Evolutionary conservation across 2,329 filamentous ascomycete species (phyloP).

Genomic region (Colletotrichum gigasporum): DNA sequence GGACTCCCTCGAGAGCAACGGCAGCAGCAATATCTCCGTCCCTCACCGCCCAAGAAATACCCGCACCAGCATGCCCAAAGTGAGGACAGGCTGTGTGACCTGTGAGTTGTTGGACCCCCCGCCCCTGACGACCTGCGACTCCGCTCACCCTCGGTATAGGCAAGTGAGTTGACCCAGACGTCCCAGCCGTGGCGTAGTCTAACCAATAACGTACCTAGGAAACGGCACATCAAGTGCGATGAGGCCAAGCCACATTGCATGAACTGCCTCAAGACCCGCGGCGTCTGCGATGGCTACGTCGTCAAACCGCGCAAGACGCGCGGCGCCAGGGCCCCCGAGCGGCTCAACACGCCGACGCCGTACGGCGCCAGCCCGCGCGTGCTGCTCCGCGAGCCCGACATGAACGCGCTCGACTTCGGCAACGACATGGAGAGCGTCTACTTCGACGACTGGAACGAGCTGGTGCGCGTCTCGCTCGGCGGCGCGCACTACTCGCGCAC

Average conservation of each 20-base stretch:
- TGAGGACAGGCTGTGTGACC: constrained; percentile 33
- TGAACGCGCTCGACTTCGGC: constrained; percentile 29
- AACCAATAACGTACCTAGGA: not conserved
- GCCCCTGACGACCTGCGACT: too few species aligned
- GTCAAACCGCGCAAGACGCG: constrained; percentile 27
- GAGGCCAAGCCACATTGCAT: constrained; percentile 51
- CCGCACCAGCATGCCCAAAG: constrained; percentile 33
- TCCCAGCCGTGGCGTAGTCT: not conserved
- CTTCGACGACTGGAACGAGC: constrained; percentile 32
- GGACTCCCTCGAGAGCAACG: constrained; percentile 14
- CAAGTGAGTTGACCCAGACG: constrained; percentile 18
- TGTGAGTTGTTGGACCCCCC: constrained; percentile 25
- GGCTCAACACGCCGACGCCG: not conserved
- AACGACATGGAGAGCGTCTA: constrained; percentile 30
- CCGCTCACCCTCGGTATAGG: constrained; percentile 17
- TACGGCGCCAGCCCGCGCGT: not conserved
- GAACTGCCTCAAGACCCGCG: constrained; percentile 43
- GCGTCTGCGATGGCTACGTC: constrained; percentile 31
- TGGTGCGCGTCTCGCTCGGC: constrained; percentile 22
- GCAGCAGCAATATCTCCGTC: not conserved
- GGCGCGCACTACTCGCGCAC: constrained; percentile 15
- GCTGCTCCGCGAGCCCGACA: constrained; percentile 19
- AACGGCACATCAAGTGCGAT: constrained; percentile 53
- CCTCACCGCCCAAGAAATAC: constrained; percentile 23
- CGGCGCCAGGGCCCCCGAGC: not conserved